These are phyloP conservation scores for Penicillium paradoxum DNA, from an alignment of 495 filamentous ascomycete species.

Conservation along the genomic window DNA sequence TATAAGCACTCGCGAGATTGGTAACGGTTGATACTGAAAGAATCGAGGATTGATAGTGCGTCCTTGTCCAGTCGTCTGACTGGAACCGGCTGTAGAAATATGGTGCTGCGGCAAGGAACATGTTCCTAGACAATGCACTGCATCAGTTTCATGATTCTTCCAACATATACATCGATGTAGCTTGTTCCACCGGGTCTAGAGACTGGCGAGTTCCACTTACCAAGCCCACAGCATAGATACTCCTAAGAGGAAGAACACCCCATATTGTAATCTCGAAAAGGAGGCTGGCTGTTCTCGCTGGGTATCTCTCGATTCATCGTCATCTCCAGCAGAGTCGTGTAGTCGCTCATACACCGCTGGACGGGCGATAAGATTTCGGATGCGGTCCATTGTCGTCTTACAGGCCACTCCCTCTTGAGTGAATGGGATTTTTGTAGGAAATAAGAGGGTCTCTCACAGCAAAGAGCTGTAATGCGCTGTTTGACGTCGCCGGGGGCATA, in stretches of 20 bases:
- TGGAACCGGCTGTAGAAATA: constrained; percentile 87
- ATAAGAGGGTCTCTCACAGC: neutral
- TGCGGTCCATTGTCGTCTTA: constrained; percentile 35
- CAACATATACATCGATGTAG: constrained; percentile 2
- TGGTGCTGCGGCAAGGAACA: constrained; percentile 92
- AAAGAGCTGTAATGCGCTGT: neutral
- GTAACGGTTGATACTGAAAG: constrained; percentile 75
- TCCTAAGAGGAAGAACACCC: constrained; percentile 79
- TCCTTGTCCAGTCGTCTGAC: constrained; percentile 61
- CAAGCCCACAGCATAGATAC: constrained; percentile 96
- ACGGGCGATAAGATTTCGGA: constrained; percentile 45
- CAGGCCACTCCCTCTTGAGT: neutral
- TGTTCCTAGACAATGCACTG: constrained; percentile 61
- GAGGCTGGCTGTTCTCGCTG: constrained; percentile 18
- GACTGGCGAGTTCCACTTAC: constrained; percentile 46
- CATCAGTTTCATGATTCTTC: constrained; percentile 2
- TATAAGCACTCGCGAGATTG: constrained; percentile 65
- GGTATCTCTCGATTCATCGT: constrained; percentile 18
- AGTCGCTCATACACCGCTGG: constrained; percentile 55
- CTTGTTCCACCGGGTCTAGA: neutral
- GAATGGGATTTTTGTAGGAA: neutral
- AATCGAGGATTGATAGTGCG: constrained; percentile 83
- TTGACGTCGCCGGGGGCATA: neutral
- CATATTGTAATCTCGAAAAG: constrained; percentile 81
- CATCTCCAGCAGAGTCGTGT: constrained; percentile 36